A percentile compares a stretch with the other conserved stretches of the same genome.
These are phyloP conservation scores for Ceratonia siliqua DNA, from an alignment of 306 rosid genomes.

Conservation along the genomic window DNA sequence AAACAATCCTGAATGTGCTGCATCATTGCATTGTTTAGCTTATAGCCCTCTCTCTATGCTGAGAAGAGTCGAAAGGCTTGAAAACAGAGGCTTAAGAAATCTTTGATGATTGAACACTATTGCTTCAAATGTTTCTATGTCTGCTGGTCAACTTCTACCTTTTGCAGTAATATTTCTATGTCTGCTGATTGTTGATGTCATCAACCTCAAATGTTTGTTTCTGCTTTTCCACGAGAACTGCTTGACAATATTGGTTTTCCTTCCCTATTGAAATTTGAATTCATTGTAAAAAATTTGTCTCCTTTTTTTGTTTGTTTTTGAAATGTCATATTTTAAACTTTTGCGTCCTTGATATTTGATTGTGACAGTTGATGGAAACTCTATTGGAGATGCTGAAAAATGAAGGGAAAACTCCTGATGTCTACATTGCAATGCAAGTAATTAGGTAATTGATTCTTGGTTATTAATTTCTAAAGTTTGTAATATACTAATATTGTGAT, in stretches of 20 bases:
- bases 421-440: conserved; percentile 61
- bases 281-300: not conserved
- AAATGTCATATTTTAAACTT: conserved; percentile 12
- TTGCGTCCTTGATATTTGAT: conserved; percentile 33
- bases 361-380: conserved; percentile 67
- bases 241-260: not conserved
- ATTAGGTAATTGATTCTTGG: conserved; percentile 62
- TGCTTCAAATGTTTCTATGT: not conserved
- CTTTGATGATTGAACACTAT: conserved; percentile 1
- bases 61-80: conserved; percentile 7
- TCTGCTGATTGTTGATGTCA: conserved; percentile 4
- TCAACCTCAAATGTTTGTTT: not conserved
- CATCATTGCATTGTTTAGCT: not conserved
- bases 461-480: conserved; percentile 21
- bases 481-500: conserved; percentile 2
- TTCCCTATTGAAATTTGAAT: not conserved
- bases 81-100: conserved; percentile 2
- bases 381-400: conserved; percentile 72
- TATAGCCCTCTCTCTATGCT: not conserved
- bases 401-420: conserved; percentile 70
- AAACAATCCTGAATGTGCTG: not conserved
- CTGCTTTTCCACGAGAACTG: not conserved
- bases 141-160: not conserved
- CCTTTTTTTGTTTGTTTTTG: conserved; percentile 4
- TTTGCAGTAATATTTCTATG: not conserved